Evolutionary conservation across 805 yeast species (phyloP).

Genomic region (Wickerhamomyces rabaulensis): DNA sequence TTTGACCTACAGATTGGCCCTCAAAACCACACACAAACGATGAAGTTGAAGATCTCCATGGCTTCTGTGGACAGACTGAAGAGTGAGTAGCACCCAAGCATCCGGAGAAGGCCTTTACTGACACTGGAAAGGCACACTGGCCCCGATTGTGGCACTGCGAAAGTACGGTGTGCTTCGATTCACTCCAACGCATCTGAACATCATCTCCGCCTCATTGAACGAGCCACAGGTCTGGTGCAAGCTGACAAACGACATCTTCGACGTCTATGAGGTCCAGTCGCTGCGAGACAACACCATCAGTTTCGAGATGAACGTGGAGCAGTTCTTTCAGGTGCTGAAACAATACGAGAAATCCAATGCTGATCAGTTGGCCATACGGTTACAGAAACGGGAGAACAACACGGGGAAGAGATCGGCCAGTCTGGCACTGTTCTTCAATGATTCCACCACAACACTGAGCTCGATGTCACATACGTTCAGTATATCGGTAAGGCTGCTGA

Average conservation of each 20-base stretch:
- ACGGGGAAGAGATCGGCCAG: constrained; percentile 40
- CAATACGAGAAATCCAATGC: constrained; percentile 51
- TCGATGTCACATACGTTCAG: constrained; percentile 60
- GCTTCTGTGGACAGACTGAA: constrained; percentile 24
- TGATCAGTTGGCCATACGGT: constrained; percentile 44
- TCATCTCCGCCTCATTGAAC: constrained; percentile 45
- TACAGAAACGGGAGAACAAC: constrained; percentile 32
- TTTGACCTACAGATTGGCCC: not conserved
- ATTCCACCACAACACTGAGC: constrained; percentile 34
- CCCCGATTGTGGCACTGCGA: constrained; percentile 46
- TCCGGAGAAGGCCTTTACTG: constrained; percentile 1
- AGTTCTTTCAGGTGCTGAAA: constrained; percentile 49
- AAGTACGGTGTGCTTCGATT: constrained; percentile 54
- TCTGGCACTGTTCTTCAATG: constrained; percentile 51
- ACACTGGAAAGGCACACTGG: constrained; percentile 32
- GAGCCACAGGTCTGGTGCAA: constrained; percentile 72
- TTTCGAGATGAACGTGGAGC: constrained; percentile 59
- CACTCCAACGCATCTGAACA: constrained; percentile 41
- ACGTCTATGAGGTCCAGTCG: constrained; percentile 31
- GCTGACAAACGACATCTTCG: constrained; percentile 35
- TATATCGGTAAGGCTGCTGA: constrained; percentile 63
- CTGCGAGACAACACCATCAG: constrained; percentile 49
- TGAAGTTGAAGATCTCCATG: constrained; percentile 28
- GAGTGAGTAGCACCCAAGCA: constrained; percentile 18
- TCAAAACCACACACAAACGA: constrained; percentile 2